Base-by-base conservation (phyloP, 192 early-diverging fungal genomes). In the Entomortierella lignicola region DNA sequence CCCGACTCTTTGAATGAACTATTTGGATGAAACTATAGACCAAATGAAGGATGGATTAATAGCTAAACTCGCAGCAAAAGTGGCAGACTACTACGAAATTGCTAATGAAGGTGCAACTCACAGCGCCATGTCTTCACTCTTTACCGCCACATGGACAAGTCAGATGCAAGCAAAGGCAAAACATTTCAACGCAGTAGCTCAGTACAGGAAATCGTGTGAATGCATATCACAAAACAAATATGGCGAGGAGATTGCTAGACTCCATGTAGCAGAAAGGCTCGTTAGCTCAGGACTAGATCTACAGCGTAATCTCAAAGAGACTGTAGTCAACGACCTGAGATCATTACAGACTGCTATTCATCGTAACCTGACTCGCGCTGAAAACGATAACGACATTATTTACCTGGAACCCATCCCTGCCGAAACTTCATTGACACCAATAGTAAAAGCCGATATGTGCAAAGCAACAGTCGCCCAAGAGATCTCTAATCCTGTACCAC, bases 311-410 rank as follows among this genome's bases (percentile, higher is more conserved):
- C 66, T 90, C 7, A 66, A 71, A 12, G 83, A 82, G 10, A 62
- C 77, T 0, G 80, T 77, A 6, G 73, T 84, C 13, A 85, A 55
- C 39, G 83, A 85, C 39, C 57, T 84, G 8, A 69, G 84, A 51
- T 77, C 87, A 4, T 77, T 92, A 31, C 70, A 85, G n/a, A 71
- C 82, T 26, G 77, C 80, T 0, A 81, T 91, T 2, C 47, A 65
- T 63, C 69, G 80, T 50, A 90, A 89, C 53, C 67, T 89, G 10
- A 71, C 69, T 4, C 70, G 87, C 1, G 95, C 95, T 15, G 89
- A 92, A 47, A 94, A 93, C 81, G 96, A 98, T 70, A 98, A 98
- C 55, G 93, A 97, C 71, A 88, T 95, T 44, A 95, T 98, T 21
- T 95, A 98, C 75, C 70, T 96, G 55, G 91, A 96, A 30, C 85